phyloP scores from a whole-genome alignment of 768 basidiomycete species.

The Podaxis carcinomalis region DNA sequence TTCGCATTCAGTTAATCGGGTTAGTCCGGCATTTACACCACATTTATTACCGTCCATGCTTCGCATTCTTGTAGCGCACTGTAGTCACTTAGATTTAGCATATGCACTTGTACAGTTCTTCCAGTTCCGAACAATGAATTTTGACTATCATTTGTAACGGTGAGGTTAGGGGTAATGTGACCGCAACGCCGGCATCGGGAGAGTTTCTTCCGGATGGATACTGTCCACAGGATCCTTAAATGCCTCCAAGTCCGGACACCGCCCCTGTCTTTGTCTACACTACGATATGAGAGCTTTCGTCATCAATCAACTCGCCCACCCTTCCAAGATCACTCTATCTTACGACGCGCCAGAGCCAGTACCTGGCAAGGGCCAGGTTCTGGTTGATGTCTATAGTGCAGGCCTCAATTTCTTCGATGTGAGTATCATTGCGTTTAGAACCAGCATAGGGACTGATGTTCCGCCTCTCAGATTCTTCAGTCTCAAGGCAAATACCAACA shows the following conservation, averaged over 20 bases:
- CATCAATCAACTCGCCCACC: conserved; percentile 65
- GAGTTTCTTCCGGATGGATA: neutral
- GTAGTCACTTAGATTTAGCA: conserved; percentile 13
- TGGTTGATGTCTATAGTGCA: conserved; percentile 73
- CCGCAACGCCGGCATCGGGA: neutral
- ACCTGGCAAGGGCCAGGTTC: conserved; percentile 46
- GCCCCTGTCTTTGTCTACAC: conserved; percentile 3
- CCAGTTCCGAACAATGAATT: neutral
- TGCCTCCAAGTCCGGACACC: neutral
- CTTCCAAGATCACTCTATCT: conserved; percentile 54
- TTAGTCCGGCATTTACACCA: conserved; percentile 21
- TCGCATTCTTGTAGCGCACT: neutral
- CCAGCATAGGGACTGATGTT: neutral
- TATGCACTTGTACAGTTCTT: conserved; percentile 12
- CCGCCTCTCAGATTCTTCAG: conserved; percentile 63
- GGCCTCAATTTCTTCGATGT: conserved; percentile 80
- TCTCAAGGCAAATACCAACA: conserved; percentile 86
- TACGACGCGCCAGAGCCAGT: conserved; percentile 56
- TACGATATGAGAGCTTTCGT: conserved; percentile 73
- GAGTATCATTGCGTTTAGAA: conserved; percentile 13
- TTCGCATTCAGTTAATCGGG: conserved; percentile 72
- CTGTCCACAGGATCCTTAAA: neutral
- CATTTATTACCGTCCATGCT: conserved; percentile 6
- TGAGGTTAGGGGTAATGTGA: neutral
- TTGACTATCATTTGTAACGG: neutral